Conservation (phyloP, 768 basidiomycete genomes). For the Chalciporus sphaerocephalus region DNA sequence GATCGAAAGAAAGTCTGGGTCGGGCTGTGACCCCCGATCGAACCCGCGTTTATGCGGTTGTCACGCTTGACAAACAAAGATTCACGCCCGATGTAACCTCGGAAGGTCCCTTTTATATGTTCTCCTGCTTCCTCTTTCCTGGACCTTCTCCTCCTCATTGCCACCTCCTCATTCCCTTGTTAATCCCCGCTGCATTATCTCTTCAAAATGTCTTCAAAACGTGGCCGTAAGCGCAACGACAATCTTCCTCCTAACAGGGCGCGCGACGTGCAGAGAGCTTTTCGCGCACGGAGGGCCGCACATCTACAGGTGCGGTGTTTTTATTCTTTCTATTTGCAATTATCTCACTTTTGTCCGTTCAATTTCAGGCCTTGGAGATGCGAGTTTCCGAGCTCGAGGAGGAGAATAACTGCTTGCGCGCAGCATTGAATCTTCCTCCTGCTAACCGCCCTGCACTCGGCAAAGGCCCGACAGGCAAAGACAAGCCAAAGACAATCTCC, state of each 20-base stretch:
- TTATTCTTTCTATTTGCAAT: conserved; percentile 38
- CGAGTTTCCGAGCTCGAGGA: conserved; percentile 80
- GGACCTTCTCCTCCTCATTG: conserved; percentile 29
- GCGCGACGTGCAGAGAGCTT: conserved; percentile 84
- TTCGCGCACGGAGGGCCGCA: conserved; percentile 82
- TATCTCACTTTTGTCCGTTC: conserved; percentile 29
- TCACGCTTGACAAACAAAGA: conserved; percentile 35
- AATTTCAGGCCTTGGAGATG: conserved; percentile 67
- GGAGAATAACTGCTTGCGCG: conserved; percentile 73
- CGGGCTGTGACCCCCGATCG: conserved; percentile 36
- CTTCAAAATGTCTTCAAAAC: conserved; percentile 72
- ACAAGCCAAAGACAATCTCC: conserved; percentile 62
- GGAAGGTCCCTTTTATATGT: conserved; percentile 37
- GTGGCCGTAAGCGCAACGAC: conserved; percentile 75
- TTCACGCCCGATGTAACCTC: conserved; percentile 31
- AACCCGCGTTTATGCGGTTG: conserved; percentile 33
- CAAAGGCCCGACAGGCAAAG: conserved; percentile 84
- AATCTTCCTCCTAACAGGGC: conserved; percentile 65
- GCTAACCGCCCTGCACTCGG: conserved; percentile 70
- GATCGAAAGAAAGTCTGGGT: conserved; percentile 34
- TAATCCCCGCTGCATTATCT: conserved; percentile 7
- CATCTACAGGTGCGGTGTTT: conserved; percentile 65
- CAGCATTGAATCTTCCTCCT: conserved; percentile 67
- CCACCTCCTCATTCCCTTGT: conserved; percentile 21
- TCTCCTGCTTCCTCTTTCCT: conserved; percentile 35